phyloP scores from a whole-genome alignment of 116 monocot genomes.

The Papilionanthe hybrid region DNA sequence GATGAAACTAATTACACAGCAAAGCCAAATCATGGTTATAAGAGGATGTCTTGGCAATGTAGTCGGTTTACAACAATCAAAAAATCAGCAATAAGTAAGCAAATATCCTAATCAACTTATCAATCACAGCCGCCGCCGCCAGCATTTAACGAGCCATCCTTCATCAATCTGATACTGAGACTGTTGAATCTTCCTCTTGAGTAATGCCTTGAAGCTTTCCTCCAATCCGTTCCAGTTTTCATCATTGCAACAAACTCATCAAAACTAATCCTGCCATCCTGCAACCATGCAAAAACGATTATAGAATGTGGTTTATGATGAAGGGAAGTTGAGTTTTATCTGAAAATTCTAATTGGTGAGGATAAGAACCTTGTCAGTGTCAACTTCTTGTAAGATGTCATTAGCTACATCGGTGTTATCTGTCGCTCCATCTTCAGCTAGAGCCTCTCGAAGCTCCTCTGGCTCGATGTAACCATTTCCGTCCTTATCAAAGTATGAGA shows the following conservation, averaged over 20 bases:
- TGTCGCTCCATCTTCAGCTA: conserved; percentile 67
- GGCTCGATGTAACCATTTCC: conserved; percentile 83
- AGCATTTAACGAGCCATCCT: conserved; percentile 64
- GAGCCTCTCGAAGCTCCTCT: conserved; percentile 75
- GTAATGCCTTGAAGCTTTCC: conserved; percentile 73
- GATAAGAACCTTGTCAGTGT: conserved; percentile 74
- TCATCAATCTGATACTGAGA: conserved; percentile 60
- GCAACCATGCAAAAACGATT: background rate
- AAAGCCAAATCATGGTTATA: conserved; percentile 1
- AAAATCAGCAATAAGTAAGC: background rate
- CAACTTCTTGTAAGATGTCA: conserved; percentile 93
- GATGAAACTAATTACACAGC: conserved; percentile 8
- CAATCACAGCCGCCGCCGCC: conserved; percentile 28
- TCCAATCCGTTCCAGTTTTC: conserved; percentile 81
- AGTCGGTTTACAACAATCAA: background rate
- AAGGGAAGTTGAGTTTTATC: background rate
- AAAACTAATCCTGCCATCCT: conserved; percentile 74
- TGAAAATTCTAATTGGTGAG: background rate
- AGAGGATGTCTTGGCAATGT: background rate
- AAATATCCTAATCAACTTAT: background rate
- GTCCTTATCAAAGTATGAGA: conserved; percentile 86
- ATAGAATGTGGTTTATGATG: background rate
- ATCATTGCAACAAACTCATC: conserved; percentile 85
- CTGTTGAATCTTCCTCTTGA: conserved; percentile 81
- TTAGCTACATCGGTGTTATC: conserved; percentile 68